Conservation (phyloP, 1,284 basidiomycete genomes). For the Lentinus polychrous region DNA sequence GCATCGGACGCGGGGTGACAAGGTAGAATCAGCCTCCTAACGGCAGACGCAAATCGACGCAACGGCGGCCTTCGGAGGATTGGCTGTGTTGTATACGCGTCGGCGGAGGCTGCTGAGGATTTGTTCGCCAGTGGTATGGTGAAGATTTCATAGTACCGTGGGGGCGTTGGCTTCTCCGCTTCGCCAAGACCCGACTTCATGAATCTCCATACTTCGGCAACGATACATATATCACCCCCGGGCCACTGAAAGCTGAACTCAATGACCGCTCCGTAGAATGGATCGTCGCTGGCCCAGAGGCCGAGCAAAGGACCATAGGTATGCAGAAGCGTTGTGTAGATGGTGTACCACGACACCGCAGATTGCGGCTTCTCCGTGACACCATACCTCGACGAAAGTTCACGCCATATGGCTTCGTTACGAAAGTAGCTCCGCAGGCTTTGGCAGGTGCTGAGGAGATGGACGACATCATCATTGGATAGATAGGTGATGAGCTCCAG, state of each 20-base stretch:
- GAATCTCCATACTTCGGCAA: constrained; percentile 18
- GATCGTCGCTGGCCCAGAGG: constrained; percentile 19
- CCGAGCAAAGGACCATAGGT: constrained; percentile 18
- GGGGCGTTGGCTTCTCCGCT: constrained; percentile 6
- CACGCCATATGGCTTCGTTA: constrained; percentile 19
- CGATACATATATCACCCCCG: constrained; percentile 11
- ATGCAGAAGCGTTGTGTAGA: constrained; percentile 17
- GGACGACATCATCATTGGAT: constrained; percentile 14
- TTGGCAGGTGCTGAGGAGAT: constrained; percentile 18
- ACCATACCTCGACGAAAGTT: constrained; percentile 8
- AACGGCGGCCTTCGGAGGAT: no score
- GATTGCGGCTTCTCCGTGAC: not conserved
- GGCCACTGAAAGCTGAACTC: constrained; percentile 13
- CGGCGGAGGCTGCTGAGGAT: not conserved
- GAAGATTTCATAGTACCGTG: not conserved
- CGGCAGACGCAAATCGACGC: no score
- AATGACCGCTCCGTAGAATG: constrained; percentile 17
- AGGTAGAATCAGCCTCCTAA: no score
- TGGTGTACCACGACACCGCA: constrained; percentile 15
- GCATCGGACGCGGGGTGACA: no score
- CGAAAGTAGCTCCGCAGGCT: constrained; percentile 9
- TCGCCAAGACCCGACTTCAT: not conserved
- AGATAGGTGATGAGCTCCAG: constrained; percentile 15
- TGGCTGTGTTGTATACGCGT: no score
- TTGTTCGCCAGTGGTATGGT: not conserved